Percentiles rank a stretch among this genome's conserved stretches.
phyloP scores from a whole-genome alignment of 805 yeast species.

The Helenozyma baotianmanensis region DNA sequence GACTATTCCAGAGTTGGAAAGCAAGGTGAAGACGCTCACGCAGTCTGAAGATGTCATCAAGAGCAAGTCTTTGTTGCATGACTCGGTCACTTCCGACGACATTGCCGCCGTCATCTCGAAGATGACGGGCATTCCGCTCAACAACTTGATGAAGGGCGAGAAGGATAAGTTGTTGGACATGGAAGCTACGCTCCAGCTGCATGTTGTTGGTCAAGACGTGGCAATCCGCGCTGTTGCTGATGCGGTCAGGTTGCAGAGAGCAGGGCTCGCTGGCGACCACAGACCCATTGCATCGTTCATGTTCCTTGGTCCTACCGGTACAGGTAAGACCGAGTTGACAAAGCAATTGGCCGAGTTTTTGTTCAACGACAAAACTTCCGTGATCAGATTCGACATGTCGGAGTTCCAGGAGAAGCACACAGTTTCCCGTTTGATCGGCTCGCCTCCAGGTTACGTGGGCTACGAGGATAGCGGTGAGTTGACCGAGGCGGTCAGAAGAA shows the following conservation, averaged over 20 bases:
- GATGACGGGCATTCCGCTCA: slow-evolving; percentile 95
- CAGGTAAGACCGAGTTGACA: slow-evolving; percentile 95
- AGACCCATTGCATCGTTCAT: slow-evolving; percentile 95
- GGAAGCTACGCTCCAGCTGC: slow-evolving; percentile 72
- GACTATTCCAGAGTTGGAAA: slow-evolving; percentile 75
- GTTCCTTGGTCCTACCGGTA: slow-evolving; percentile 98
- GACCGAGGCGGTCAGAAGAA: slow-evolving; percentile 93
- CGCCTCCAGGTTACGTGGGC: slow-evolving; percentile 98
- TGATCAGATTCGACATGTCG: slow-evolving; percentile 93
- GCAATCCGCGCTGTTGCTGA: slow-evolving; percentile 87
- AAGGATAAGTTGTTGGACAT: slow-evolving; percentile 83
- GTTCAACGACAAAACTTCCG: slow-evolving; percentile 83
- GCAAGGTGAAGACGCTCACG: slow-evolving; percentile 48
- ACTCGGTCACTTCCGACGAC: slow-evolving; percentile 90
- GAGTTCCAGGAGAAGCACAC: slow-evolving; percentile 96
- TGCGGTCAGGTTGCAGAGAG: slow-evolving; percentile 94
- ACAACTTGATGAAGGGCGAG: slow-evolving; percentile 87
- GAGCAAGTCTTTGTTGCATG: slow-evolving; percentile 57
- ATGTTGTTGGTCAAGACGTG: slow-evolving; percentile 94
- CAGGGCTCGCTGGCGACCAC: slow-evolving; percentile 90
- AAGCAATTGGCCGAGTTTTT: slow-evolving; percentile 88
- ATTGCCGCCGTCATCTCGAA: slow-evolving; percentile 88
- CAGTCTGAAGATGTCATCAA: slow-evolving; percentile 28
- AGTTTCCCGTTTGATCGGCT: slow-evolving; percentile 86
- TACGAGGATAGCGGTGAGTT: slow-evolving; percentile 95